phyloP scores from a whole-genome alignment of 2,329 filamentous ascomycete genomes.

The Lecanicillium sp. region DNA sequence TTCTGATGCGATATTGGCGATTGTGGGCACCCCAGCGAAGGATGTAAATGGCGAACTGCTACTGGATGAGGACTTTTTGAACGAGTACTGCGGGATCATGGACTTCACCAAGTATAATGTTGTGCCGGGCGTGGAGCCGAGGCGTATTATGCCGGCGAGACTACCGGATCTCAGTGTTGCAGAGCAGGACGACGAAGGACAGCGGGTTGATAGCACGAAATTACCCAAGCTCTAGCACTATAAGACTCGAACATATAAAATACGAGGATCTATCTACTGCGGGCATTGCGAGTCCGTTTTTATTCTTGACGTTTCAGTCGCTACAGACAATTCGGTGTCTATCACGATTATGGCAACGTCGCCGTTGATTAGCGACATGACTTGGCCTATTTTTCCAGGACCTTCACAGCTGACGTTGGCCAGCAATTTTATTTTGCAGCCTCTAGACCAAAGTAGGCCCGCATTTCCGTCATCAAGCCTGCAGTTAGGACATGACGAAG shows the following conservation, averaged over 20 bases:
- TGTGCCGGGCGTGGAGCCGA: conserved; percentile 55
- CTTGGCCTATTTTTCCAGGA: too few relatives aligned
- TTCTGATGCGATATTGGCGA: conserved; percentile 70
- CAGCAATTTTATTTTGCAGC: too few relatives aligned
- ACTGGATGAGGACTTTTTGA: conserved; percentile 76
- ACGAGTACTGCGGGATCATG: conserved; percentile 53
- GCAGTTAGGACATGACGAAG: neutral
- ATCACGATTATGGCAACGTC: too few relatives aligned
- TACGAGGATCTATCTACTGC: too few relatives aligned
- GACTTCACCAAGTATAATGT: conserved; percentile 71
- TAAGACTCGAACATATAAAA: neutral
- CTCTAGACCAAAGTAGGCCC: too few relatives aligned
- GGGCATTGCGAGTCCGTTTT: too few relatives aligned
- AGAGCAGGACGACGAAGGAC: conserved; percentile 77
- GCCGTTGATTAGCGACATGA: too few relatives aligned
- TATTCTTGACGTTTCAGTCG: too few relatives aligned
- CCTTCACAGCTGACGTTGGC: too few relatives aligned
- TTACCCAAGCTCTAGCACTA: conserved; percentile 32
- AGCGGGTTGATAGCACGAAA: conserved; percentile 58
- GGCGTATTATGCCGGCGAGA: conserved; percentile 70
- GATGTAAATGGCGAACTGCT: conserved; percentile 65
- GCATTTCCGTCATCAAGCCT: too few relatives aligned
- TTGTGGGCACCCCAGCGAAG: conserved; percentile 54
- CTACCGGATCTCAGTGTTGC: conserved; percentile 66
- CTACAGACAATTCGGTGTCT: too few relatives aligned